Base-by-base conservation (phyloP, 345 rosid genomes). In the Odontarrhena argentea region DNA sequence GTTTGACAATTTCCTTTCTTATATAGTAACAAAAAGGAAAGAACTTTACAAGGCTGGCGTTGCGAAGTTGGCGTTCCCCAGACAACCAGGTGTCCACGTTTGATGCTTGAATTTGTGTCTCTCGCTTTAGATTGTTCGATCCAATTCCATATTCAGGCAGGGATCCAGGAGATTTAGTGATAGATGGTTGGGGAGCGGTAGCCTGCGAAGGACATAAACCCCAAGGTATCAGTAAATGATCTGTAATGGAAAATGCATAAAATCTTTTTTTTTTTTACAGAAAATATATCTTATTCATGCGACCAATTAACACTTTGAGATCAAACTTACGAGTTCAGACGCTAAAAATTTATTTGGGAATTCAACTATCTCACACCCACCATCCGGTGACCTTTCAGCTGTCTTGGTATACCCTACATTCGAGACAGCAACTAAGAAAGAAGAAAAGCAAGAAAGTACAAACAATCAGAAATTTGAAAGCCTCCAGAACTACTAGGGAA, bases 281-380 rank as follows among this genome's bases (percentile, higher is more conserved):
- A 3, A 57, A 7, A 58, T 37, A 37, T 10, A 22, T 37, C 14
- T 28, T 2, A 4, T 4, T 28, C 32, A 28, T 28, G 4, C 2
- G 4, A 28, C 32, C 2, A 6, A 9, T 60, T 4, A 52, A 11
- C 55, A 28, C 26, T 2, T 2, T 28, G 32, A 28, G 37, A 26
- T 51, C 3, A 12, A 38, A 60, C 65, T 60, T 45, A 60, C 42
- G 9, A 32, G 30, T 45, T 25, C 50, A 41, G 8, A 25, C 6
- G 52, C 32, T 37, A 5, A 4, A 6, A 8, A 22, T 47, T 62
- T n/a, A 35, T 47, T 36, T 48, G 55, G 45, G n/a, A 48, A 48
- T 8, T 62, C 67, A 48, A 62, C 35, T 62, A 47, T 48, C n/a
- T 49, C 32, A 11, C 35, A 6, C 67, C 67, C 18, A 63, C 35